Percentiles rank a stretch among this genome's conserved stretches.
Evolutionary conservation across 2,329 filamentous ascomycete genomes (phyloP).

Genomic region (Colletotrichum tropicicola): DNA sequence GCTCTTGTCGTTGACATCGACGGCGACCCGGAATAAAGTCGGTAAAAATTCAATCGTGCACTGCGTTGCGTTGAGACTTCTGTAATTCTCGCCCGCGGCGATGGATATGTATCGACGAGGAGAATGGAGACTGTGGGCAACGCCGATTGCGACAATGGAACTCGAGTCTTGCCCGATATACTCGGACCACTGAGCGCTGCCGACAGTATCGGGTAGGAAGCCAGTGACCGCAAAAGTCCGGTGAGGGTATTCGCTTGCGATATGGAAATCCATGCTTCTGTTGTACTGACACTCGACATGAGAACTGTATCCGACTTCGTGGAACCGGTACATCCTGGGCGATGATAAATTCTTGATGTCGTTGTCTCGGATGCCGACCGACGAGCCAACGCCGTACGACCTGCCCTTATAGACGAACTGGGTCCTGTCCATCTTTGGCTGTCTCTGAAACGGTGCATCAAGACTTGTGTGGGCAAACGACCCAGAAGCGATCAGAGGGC

Average conservation of each 20-base stretch:
- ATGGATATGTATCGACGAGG: conserved; percentile 39
- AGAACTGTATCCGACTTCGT: conserved; percentile 42
- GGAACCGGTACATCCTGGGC: conserved; percentile 38
- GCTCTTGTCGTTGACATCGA: conserved; percentile 38
- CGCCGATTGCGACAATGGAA: conserved; percentile 42
- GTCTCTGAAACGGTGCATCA: background rate
- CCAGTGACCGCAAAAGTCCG: conserved; percentile 25
- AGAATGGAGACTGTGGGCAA: conserved; percentile 34
- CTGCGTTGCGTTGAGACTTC: conserved; percentile 40
- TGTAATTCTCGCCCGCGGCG: conserved; percentile 39
- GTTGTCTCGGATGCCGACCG: background rate
- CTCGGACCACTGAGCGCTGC: conserved; percentile 36
- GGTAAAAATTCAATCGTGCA: conserved; percentile 40
- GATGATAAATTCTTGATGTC: background rate
- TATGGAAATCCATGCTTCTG: conserved; percentile 38
- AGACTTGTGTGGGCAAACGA: background rate
- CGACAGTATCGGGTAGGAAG: conserved; percentile 15
- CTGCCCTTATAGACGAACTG: background rate
- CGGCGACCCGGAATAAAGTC: conserved; percentile 38
- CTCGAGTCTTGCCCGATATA: conserved; percentile 38
- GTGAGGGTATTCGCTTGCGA: conserved; percentile 18
- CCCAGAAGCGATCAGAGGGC: background rate
- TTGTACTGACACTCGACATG: conserved; percentile 47
- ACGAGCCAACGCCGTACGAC: background rate
- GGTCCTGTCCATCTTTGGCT: background rate